Evolutionary conservation across 106 monocot species (phyloP).

Genomic region (Apostasia shenzhenica): DNA sequence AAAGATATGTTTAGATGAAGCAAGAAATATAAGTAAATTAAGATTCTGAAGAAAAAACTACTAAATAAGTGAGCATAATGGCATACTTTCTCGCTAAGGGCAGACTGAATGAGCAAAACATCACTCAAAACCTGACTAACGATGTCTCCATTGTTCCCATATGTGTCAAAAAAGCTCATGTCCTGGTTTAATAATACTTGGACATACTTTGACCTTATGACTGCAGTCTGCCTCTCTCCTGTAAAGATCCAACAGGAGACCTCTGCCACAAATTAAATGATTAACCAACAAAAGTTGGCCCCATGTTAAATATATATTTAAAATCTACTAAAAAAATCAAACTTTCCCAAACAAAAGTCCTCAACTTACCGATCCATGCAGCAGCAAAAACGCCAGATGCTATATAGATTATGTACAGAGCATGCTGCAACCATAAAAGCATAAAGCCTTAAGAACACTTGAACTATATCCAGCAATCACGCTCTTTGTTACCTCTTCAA

Average conservation of each 20-base stretch:
- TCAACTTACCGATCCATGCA: slow-evolving; percentile 85
- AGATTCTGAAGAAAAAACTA: too few relatives aligned
- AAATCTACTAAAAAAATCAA: neutral
- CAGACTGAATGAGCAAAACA: slow-evolving; percentile 97
- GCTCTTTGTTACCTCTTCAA: too few relatives aligned
- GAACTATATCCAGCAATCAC: too few relatives aligned
- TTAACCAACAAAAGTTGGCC: slow-evolving; percentile 1
- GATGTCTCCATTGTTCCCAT: slow-evolving; percentile 97
- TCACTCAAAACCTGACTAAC: slow-evolving; percentile 98
- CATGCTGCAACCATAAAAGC: slow-evolving; percentile 60
- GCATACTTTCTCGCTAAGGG: slow-evolving; percentile 94
- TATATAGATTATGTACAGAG: slow-evolving; percentile 85
- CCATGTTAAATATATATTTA: neutral
- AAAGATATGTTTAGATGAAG: too few relatives aligned
- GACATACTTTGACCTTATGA: slow-evolving; percentile 96
- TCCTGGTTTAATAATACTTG: slow-evolving; percentile 96
- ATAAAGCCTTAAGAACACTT: neutral
- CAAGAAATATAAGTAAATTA: too few relatives aligned
- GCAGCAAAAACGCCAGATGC: slow-evolving; percentile 83
- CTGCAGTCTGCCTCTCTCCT: slow-evolving; percentile 97
- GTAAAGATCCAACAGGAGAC: slow-evolving; percentile 99
- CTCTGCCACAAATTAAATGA: slow-evolving; percentile 37
- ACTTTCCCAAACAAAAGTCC: slow-evolving; percentile 1
- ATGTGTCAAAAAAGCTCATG: slow-evolving; percentile 99
- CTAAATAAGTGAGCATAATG: neutral